Conservation (phyloP, 257 asterid genomes). For the Misopates orontium region DNA sequence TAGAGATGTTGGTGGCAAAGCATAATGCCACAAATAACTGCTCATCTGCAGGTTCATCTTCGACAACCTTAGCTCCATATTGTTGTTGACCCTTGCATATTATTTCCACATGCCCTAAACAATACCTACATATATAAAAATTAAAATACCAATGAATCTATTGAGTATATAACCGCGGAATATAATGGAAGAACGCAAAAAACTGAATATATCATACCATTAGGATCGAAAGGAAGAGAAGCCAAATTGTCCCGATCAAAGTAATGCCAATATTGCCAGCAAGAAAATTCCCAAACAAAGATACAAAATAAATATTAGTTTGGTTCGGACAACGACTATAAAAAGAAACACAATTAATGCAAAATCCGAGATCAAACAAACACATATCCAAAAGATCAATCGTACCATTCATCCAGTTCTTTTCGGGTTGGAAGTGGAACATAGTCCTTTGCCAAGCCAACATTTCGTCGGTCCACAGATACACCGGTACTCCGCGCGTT, state of each 20-base stretch:
- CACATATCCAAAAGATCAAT: too few relatives aligned
- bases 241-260: slow-evolving; percentile 30
- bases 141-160: neutral
- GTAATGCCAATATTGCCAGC: slow-evolving; percentile 27
- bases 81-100: too few relatives aligned
- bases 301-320: slow-evolving; percentile 21
- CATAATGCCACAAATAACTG: too few relatives aligned
- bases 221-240: slow-evolving; percentile 61
- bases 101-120: too few relatives aligned
- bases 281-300: slow-evolving; percentile 5
- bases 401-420: slow-evolving; percentile 78
- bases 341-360: neutral
- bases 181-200: neutral
- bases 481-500: slow-evolving; percentile 26
- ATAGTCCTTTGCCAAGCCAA: slow-evolving; percentile 68
- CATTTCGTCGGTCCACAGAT: slow-evolving; percentile 45
- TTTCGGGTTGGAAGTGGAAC: slow-evolving; percentile 62
- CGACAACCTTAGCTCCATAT: too few relatives aligned
- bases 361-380: neutral
- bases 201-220: slow-evolving; percentile 46
- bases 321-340: neutral
- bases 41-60: too few relatives aligned
- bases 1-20: too few relatives aligned
- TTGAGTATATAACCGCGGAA: neutral
- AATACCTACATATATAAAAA: neutral